Evolutionary conservation across 305 asterid species (phyloP).

Genomic region (Fraxinus paxiana): DNA sequence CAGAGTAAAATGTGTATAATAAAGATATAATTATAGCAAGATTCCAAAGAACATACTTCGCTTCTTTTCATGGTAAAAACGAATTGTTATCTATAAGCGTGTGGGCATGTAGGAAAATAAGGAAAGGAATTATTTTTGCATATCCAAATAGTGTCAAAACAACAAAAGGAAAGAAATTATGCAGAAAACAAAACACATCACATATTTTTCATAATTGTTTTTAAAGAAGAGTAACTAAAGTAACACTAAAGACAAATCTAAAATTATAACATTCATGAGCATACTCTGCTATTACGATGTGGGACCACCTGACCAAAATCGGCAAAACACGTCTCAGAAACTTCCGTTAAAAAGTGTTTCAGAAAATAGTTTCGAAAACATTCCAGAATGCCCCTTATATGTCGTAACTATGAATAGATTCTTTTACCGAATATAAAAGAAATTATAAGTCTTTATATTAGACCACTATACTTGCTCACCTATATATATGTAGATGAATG

Average conservation of each 20-base stretch:
- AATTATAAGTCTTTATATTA: not conserved
- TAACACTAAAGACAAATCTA: not conserved
- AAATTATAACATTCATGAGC: not conserved
- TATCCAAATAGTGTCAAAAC: not conserved
- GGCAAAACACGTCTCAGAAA: not conserved
- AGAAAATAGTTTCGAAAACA: not conserved
- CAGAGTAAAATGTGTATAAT: conserved; percentile 3
- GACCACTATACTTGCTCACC: not conserved
- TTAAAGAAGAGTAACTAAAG: not conserved
- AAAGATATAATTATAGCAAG: not conserved
- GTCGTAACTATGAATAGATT: not conserved
- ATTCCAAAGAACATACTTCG: not conserved
- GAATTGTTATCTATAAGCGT: not conserved
- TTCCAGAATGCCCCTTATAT: not conserved
- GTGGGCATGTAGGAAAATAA: not conserved
- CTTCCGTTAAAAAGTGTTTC: not conserved
- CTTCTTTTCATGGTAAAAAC: not conserved
- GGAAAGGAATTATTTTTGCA: not conserved
- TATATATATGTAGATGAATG: not conserved
- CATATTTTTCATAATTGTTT: not conserved
- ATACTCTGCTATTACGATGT: not conserved
- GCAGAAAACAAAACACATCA: not conserved
- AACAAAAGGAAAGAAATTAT: not conserved
- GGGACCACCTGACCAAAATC: not conserved
- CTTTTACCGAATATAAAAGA: not conserved